phyloP scores from a whole-genome alignment of 305 asterid species.

The Rubia tinctorum region DNA sequence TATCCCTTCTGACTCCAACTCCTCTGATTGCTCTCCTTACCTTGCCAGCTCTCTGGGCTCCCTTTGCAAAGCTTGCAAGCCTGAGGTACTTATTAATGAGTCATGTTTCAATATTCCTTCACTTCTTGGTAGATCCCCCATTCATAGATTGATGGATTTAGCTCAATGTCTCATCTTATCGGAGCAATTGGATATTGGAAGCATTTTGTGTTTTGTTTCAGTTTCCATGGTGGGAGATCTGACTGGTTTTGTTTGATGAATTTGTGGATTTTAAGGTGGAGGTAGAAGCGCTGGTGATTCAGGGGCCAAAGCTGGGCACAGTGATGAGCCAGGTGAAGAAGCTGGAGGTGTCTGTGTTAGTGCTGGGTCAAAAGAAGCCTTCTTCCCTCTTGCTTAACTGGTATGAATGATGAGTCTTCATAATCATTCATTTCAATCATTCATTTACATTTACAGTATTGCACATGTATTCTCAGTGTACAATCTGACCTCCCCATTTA shows the following conservation, averaged over 20 bases:
- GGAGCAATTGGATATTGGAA: not conserved
- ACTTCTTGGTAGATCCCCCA: too few relatives aligned
- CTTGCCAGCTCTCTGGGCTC: slow-evolving; percentile 75
- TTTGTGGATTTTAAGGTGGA: slow-evolving; percentile 47
- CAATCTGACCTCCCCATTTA: not conserved
- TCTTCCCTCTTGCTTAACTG: slow-evolving; percentile 55
- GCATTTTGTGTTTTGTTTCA: not conserved
- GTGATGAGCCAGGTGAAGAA: slow-evolving; percentile 87
- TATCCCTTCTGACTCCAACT: slow-evolving; percentile 34
- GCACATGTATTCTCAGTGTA: not conserved
- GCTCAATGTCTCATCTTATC: too few relatives aligned
- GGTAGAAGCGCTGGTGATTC: slow-evolving; percentile 79
- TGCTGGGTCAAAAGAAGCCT: slow-evolving; percentile 69
- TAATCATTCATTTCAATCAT: not conserved
- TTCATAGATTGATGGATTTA: too few relatives aligned
- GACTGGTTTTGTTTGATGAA: not conserved
- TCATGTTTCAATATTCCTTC: not conserved
- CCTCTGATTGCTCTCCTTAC: slow-evolving; percentile 38
- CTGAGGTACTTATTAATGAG: slow-evolving; percentile 44
- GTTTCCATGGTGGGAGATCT: slow-evolving; percentile 1
- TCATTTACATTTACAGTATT: too few relatives aligned
- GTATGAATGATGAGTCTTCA: slow-evolving; percentile 26
- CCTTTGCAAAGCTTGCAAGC: slow-evolving; percentile 82
- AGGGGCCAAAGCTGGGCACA: slow-evolving; percentile 72
- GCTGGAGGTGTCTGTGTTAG: slow-evolving; percentile 84